These are phyloP conservation scores for Solanum virginianum DNA, from an alignment of 257 asterid genomes.

Conservation along the genomic window DNA sequence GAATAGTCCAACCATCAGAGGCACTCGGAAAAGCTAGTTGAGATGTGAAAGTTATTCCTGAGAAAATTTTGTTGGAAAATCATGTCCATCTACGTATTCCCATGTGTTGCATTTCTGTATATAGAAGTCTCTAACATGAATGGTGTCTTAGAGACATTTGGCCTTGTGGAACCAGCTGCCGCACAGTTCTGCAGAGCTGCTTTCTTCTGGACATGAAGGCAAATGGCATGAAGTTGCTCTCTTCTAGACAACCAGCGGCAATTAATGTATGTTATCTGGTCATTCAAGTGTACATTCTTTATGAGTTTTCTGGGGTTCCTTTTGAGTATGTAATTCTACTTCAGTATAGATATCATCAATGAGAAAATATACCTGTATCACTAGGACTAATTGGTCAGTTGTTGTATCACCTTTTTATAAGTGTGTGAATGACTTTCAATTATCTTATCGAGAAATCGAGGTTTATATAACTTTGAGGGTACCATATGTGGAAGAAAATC, in stretches of 20 bases:
- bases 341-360: background rate
- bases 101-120: background rate
- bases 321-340: background rate
- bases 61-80: background rate
- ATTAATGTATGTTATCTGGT: background rate
- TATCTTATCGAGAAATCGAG: background rate
- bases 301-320: background rate
- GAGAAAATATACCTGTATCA: background rate
- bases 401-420: background rate
- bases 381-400: background rate
- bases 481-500: background rate
- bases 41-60: background rate
- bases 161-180: background rate
- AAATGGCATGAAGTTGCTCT: background rate
- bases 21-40: slow-evolving; percentile 10
- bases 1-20: slow-evolving; percentile 28
- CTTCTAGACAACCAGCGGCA: background rate
- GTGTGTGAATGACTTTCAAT: background rate
- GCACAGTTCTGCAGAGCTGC: background rate
- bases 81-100: background rate
- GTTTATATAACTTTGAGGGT: background rate
- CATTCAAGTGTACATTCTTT: background rate
- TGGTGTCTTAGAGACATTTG: background rate
- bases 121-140: background rate
- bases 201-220: background rate